These are phyloP conservation scores for Glarea lozoyensis DNA, from an alignment of 495 filamentous ascomycete species.

Conservation along the genomic window DNA sequence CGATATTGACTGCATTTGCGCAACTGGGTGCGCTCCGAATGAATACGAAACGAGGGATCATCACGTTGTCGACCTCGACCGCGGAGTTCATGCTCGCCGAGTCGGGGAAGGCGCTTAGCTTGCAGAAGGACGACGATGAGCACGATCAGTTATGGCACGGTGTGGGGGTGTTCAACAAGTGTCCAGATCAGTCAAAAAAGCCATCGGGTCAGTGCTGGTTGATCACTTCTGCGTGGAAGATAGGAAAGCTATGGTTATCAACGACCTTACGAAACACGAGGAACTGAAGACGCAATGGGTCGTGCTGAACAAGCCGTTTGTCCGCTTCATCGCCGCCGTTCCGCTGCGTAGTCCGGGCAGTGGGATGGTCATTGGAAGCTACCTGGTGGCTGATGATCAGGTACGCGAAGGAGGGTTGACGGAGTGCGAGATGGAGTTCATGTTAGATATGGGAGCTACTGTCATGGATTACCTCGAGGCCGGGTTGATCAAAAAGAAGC, in stretches of 20 bases:
- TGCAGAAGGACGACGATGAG: slow-evolving; percentile 18
- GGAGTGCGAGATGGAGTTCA: slow-evolving; percentile 23
- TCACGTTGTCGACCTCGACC: slow-evolving; percentile 29
- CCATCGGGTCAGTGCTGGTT: slow-evolving; percentile 17
- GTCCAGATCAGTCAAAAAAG: slow-evolving; percentile 1
- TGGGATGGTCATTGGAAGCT: slow-evolving; percentile 24
- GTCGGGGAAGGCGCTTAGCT: slow-evolving; percentile 19
- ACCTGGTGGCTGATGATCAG: slow-evolving; percentile 28
- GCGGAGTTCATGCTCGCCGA: slow-evolving; percentile 34
- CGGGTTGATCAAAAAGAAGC: slow-evolving; percentile 23
- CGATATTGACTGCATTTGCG: slow-evolving; percentile 33
- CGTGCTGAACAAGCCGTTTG: slow-evolving; percentile 20
- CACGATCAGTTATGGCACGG: slow-evolving; percentile 20
- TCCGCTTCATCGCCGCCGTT: slow-evolving; percentile 25
- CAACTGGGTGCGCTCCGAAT: slow-evolving; percentile 34
- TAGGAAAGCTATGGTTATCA: slow-evolving; percentile 21
- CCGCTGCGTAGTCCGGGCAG: slow-evolving; percentile 24
- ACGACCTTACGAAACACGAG: slow-evolving; percentile 28
- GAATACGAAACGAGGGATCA: slow-evolving; percentile 26
- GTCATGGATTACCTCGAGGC: slow-evolving; percentile 38
- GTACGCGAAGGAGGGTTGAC: slow-evolving; percentile 22
- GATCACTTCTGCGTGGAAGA: slow-evolving; percentile 18
- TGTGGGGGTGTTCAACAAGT: slow-evolving; percentile 10
- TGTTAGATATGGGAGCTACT: slow-evolving; percentile 31
- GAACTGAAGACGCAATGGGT: slow-evolving; percentile 24